Evolutionary conservation across 306 rosid species (phyloP).

Genomic region (Sindora glabra): DNA sequence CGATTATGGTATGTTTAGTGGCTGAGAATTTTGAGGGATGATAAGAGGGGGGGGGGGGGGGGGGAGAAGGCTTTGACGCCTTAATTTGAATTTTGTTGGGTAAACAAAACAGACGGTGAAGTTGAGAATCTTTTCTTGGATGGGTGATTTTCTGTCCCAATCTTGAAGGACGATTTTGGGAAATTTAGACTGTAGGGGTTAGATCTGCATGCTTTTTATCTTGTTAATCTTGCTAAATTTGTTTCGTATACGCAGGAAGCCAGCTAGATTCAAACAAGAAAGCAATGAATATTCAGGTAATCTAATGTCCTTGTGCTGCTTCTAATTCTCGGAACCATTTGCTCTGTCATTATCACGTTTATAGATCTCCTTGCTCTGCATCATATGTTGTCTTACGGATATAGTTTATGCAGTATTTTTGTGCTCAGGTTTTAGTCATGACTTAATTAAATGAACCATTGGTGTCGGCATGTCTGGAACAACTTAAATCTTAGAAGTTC

Average conservation of each 20-base stretch:
- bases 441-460: neutral
- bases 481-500: neutral
- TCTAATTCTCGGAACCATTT: neutral
- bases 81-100: neutral
- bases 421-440: neutral
- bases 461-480: neutral
- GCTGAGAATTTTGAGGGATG: neutral
- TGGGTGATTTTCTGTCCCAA: neutral
- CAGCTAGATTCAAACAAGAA: conserved; percentile 75
- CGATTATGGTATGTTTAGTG: neutral
- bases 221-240: neutral
- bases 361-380: neutral
- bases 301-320: neutral
- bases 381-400: neutral
- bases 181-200: neutral
- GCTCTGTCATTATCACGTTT: neutral
- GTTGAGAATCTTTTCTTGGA: neutral
- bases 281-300: conserved; percentile 73
- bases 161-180: neutral
- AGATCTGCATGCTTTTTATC: neutral
- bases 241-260: conserved; percentile 40
- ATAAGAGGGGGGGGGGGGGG: neutral
- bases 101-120: neutral
- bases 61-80: neutral
- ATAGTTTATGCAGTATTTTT: neutral